A percentile compares a stretch with the other conserved stretches of the same genome.
phyloP scores from a whole-genome alignment of 2,329 filamentous ascomycete species.

The Talaromyces rugulosus region DNA sequence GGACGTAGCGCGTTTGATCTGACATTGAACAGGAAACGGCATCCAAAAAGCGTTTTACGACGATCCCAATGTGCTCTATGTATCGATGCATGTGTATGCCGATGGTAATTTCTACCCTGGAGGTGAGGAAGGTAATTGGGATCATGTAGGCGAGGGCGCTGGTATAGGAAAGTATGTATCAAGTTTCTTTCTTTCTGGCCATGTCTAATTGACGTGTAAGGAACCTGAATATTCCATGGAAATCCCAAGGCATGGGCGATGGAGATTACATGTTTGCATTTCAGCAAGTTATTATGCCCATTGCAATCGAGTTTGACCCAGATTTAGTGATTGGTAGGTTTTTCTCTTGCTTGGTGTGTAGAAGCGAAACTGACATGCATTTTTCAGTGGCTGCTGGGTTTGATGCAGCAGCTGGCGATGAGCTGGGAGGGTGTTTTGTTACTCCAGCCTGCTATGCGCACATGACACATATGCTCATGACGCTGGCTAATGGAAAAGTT shows the following conservation, averaged over 20 bases:
- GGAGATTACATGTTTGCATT: conserved; percentile 97
- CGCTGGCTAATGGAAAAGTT: conserved; percentile 80
- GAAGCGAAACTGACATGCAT: neutral
- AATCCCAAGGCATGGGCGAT: conserved; percentile 75
- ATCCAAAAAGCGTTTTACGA: conserved; percentile 95
- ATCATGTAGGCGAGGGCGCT: conserved; percentile 55
- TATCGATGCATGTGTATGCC: conserved; percentile 86
- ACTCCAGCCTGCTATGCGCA: conserved; percentile 89
- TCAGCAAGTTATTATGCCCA: conserved; percentile 93
- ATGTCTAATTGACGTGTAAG: conserved; percentile 22
- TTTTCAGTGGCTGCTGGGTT: conserved; percentile 79
- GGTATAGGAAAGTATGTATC: conserved; percentile 52
- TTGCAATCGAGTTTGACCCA: conserved; percentile 86
- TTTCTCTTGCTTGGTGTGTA: neutral
- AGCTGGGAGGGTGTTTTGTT: conserved; percentile 88
- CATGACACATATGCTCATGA: conserved; percentile 99
- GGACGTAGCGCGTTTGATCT: conserved; percentile 14
- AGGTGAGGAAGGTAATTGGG: conserved; percentile 54
- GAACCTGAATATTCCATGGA: conserved; percentile 69
- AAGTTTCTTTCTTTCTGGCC: neutral
- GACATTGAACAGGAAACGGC: conserved; percentile 65
- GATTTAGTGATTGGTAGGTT: conserved; percentile 73
- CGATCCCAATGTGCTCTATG: conserved; percentile 91
- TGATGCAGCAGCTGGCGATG: conserved; percentile 89
- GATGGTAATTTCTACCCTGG: conserved; percentile 81